Percentiles rank a stretch among this genome's conserved stretches.
These are phyloP conservation scores for Podospora pseudopauciseta DNA, from an alignment of 495 filamentous ascomycete species.

Conservation along the genomic window DNA sequence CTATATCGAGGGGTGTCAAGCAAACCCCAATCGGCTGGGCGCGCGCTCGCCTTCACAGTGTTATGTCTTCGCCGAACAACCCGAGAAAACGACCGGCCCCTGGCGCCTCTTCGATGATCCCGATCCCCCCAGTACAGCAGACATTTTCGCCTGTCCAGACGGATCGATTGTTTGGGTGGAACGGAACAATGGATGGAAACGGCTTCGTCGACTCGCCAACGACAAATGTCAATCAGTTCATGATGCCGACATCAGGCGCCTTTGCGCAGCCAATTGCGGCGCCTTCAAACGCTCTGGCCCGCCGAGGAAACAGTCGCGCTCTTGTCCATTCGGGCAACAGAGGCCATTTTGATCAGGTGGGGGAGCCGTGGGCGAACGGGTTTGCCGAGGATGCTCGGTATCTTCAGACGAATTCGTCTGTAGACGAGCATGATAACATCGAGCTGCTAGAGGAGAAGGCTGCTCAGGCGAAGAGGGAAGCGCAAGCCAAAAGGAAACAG, in stretches of 20 bases:
- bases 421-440: conserved; percentile 63
- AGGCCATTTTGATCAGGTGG: conserved; percentile 41
- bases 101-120: conserved; percentile 58
- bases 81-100: conserved; percentile 72
- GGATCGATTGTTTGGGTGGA: conserved; percentile 44
- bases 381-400: conserved; percentile 48
- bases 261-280: conserved; percentile 35
- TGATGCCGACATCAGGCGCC: conserved; percentile 45
- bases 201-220: conserved; percentile 35
- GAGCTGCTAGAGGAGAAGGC: conserved; percentile 75
- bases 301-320: conserved; percentile 61
- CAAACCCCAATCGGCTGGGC: conserved; percentile 13
- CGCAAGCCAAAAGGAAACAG: conserved; percentile 80
- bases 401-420: conserved; percentile 35
- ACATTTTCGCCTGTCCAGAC: conserved; percentile 36
- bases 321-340: conserved; percentile 45
- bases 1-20: conserved; percentile 6
- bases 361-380: conserved; percentile 42
- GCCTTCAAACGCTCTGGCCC: conserved; percentile 62
- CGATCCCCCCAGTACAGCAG: conserved; percentile 48
- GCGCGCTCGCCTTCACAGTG: conserved; percentile 32
- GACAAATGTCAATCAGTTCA: conserved; percentile 38
- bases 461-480: conserved; percentile 71
- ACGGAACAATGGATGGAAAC: conserved; percentile 26
- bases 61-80: conserved; percentile 48